Conservation (phyloP, 345 rosid species). For the Corchorus olitorius region DNA sequence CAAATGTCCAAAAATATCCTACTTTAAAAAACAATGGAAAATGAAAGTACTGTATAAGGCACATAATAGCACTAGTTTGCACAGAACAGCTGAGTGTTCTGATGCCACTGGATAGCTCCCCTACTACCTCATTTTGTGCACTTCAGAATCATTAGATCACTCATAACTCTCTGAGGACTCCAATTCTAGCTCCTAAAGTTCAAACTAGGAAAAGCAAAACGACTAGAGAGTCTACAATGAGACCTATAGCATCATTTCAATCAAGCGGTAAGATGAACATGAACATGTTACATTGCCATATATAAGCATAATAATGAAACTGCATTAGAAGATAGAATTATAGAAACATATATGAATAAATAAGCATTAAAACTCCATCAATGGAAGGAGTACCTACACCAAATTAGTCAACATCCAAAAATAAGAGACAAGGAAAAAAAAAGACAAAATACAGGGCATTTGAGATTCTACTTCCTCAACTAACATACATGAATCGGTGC, state of each 20-base stretch:
- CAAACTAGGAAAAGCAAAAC: not conserved
- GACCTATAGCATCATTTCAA: not conserved
- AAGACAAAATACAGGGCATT: constrained; percentile 28
- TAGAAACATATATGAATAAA: constrained; percentile 25
- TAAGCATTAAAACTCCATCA: constrained; percentile 29
- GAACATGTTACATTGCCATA: not conserved
- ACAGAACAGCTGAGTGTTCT: not conserved
- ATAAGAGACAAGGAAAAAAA: constrained; percentile 4
- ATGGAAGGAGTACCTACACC: constrained; percentile 35
- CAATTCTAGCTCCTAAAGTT: not conserved
- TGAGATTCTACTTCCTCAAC: constrained; percentile 40
- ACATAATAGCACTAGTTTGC: not conserved
- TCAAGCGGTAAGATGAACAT: not conserved
- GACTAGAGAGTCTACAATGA: not conserved
- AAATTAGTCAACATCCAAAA: constrained; percentile 22
- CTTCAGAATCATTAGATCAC: not conserved
- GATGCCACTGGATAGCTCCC: not conserved
- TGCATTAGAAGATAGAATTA: not conserved
- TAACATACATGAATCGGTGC: constrained; percentile 23
- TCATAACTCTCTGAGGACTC: not conserved
- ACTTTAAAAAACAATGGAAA: not conserved
- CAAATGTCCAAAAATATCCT: not conserved
- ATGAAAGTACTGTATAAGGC: not conserved
- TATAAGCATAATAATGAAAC: not conserved
- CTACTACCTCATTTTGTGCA: not conserved